A percentile compares a stretch with the other conserved stretches of the same genome.
Evolutionary conservation across 305 asterid genomes (phyloP).

Genomic region (Solanum hybrid): DNA sequence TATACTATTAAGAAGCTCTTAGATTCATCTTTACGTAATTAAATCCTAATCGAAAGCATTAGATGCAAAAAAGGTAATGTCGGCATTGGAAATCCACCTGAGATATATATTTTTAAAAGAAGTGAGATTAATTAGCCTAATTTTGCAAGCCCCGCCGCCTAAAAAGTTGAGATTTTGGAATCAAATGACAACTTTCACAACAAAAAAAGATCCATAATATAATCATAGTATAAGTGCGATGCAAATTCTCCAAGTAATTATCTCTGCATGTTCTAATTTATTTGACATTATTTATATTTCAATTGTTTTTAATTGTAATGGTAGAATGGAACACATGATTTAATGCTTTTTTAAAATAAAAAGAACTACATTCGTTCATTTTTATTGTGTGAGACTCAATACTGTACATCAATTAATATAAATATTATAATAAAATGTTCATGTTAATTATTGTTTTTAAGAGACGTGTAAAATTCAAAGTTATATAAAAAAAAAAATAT

Average conservation of each 20-base stretch:
- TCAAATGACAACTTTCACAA: neutral
- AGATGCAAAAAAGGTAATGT: neutral
- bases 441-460: neutral
- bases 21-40: constrained; percentile 1
- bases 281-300: neutral
- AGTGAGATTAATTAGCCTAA: neutral
- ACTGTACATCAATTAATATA: neutral
- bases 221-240: neutral
- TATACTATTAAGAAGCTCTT: neutral
- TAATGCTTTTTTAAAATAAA: no score
- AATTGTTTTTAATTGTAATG: no score
- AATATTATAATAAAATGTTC: neutral
- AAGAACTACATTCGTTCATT: neutral
- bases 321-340: neutral
- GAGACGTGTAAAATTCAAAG: neutral
- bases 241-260: neutral
- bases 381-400: neutral
- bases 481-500: neutral
- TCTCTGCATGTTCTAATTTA: neutral
- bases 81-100: constrained; percentile 5
- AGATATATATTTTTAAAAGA: neutral
- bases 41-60: neutral
- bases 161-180: neutral
- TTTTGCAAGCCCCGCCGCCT: neutral
- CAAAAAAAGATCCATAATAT: neutral